Conservation (phyloP, 306 rosid species). For the Trichosanthes truncata region DNA sequence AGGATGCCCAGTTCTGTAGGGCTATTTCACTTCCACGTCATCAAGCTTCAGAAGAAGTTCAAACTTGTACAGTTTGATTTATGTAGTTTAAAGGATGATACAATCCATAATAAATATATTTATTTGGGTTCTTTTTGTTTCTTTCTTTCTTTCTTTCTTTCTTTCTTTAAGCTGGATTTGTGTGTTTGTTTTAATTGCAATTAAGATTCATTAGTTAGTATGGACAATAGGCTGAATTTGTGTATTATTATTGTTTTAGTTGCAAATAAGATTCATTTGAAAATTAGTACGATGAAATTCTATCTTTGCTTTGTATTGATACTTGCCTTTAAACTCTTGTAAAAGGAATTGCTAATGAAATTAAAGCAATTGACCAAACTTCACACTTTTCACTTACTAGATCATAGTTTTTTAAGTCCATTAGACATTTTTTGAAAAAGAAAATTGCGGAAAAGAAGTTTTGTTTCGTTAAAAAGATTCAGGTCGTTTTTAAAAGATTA, state of each 20-base stretch:
- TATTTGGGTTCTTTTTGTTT: too few relatives aligned
- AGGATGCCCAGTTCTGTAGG: constrained; percentile 47
- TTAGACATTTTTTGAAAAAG: too few relatives aligned
- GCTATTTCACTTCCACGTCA: neutral
- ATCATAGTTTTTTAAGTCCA: too few relatives aligned
- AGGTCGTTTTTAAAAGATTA: too few relatives aligned
- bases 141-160: neutral
- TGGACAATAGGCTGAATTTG: neutral
- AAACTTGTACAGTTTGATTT: neutral
- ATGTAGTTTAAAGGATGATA: neutral
- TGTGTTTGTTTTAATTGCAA: neutral
- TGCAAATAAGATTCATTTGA: neutral
- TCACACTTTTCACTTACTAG: too few relatives aligned
- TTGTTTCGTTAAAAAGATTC: too few relatives aligned
- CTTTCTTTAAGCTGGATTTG: neutral
- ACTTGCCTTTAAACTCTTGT: too few relatives aligned
- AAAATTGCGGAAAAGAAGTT: too few relatives aligned
- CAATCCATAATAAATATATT: neutral
- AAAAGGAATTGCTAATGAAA: too few relatives aligned
- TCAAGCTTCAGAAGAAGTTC: neutral
- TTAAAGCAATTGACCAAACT: too few relatives aligned
- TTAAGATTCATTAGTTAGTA: neutral
- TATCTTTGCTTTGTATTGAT: too few relatives aligned
- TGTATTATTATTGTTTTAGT: neutral
- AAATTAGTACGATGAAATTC: too few relatives aligned